phyloP scores from a whole-genome alignment of 306 rosid species.

The Pyrus communis region DNA sequence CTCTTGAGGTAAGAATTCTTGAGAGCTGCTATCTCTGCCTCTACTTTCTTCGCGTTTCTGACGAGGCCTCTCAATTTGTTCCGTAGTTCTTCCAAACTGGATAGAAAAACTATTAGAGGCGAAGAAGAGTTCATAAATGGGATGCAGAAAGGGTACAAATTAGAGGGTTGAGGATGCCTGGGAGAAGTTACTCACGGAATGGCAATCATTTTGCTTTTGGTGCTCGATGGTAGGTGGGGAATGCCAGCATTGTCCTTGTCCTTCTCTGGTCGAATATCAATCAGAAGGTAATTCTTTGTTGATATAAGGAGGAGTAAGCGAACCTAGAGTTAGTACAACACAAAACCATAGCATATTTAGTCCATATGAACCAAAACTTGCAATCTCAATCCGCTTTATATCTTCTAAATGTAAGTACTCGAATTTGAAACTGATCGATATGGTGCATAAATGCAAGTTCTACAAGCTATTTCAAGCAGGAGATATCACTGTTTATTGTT shows the following conservation, averaged over 20 bases:
- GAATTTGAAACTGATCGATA: background rate
- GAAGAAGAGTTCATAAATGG: background rate
- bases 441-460: background rate
- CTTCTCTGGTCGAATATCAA: constrained; percentile 80
- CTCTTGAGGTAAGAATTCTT: constrained; percentile 78
- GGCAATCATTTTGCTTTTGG: constrained; percentile 59
- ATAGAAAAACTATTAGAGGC: background rate
- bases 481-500: background rate
- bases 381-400: background rate
- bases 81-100: constrained; percentile 83
- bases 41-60: constrained; percentile 70
- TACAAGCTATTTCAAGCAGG: background rate
- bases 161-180: background rate
- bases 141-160: background rate
- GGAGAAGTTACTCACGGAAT: constrained; percentile 67
- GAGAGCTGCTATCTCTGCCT: constrained; percentile 82
- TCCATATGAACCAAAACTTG: background rate
- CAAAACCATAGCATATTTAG: constrained; percentile 5
- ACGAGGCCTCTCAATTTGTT: constrained; percentile 73
- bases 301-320: constrained; percentile 72
- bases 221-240: constrained; percentile 88
- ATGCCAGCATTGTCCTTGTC: constrained; percentile 84
- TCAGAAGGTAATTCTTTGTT: constrained; percentile 46
- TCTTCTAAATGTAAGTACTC: background rate
- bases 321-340: constrained; percentile 42